These are phyloP conservation scores for Pythium chondricola DNA, from an alignment of 352 stramenopile species.

Conservation along the genomic window DNA sequence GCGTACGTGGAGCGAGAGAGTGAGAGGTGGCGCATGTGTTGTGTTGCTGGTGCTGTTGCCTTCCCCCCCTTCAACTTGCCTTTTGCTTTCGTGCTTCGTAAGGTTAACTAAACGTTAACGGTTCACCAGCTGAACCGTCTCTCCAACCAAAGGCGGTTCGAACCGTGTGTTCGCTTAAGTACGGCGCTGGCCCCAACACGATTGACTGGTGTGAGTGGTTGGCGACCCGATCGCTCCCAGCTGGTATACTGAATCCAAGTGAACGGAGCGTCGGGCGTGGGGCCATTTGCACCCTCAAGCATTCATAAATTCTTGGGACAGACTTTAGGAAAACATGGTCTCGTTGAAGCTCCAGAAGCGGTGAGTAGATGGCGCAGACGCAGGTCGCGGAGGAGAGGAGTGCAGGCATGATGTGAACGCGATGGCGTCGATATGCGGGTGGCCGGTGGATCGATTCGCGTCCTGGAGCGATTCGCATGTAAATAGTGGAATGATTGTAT, in stretches of 20 bases:
- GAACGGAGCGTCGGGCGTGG: too few relatives aligned
- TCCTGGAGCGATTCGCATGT: too few relatives aligned
- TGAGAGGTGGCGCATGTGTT: too few relatives aligned
- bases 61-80: background rate
- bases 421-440: too few relatives aligned
- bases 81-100: background rate
- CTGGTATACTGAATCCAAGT: conserved; percentile 22
- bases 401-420: too few relatives aligned
- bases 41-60: background rate
- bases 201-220: conserved; percentile 23
- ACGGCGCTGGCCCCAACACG: conserved; percentile 1
- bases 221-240: conserved; percentile 5
- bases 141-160: conserved; percentile 5
- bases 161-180: conserved; percentile 11
- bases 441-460: too few relatives aligned
- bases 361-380: conserved; percentile 32
- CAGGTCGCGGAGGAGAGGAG: background rate
- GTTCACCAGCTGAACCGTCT: conserved; percentile 10
- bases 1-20: too few relatives aligned
- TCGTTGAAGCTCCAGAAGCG: conserved; percentile 89
- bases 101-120: conserved; percentile 4
- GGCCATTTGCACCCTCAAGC: too few relatives aligned
- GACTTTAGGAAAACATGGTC: conserved; percentile 81
- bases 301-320: conserved; percentile 78
- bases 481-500: too few relatives aligned